phyloP scores from a whole-genome alignment of 1,139 yeast species.

The Diutina ranongensis region DNA sequence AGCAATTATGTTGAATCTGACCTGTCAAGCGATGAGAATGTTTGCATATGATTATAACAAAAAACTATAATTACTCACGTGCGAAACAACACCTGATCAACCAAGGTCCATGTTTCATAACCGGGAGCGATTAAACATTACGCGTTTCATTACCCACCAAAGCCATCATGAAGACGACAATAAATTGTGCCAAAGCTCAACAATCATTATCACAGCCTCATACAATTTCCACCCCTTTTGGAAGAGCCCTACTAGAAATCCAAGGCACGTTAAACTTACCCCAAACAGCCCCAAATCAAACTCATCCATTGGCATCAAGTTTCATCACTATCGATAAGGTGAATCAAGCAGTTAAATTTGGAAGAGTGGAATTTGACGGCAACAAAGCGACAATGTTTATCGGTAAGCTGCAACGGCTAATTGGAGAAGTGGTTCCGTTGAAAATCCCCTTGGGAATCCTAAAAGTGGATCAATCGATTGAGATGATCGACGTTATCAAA shows the following conservation, averaged over 20 bases:
- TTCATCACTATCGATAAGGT: constrained; percentile 25
- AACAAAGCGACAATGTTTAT: constrained; percentile 43
- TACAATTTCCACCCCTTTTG: constrained; percentile 16
- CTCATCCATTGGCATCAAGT: constrained; percentile 16
- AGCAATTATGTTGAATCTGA: too few relatives aligned
- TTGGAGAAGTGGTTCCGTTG: constrained; percentile 45
- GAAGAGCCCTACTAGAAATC: constrained; percentile 51
- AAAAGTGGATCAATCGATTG: constrained; percentile 24
- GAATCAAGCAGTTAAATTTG: constrained; percentile 45
- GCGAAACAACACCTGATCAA: too few relatives aligned
- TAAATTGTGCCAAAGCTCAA: neutral
- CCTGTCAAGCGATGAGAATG: too few relatives aligned
- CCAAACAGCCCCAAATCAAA: constrained; percentile 18
- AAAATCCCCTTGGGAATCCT: constrained; percentile 54
- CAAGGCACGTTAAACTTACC: constrained; percentile 64
- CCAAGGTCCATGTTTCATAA: too few relatives aligned
- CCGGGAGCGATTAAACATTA: too few relatives aligned
- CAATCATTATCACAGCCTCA: neutral
- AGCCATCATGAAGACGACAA: neutral
- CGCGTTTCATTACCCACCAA: neutral
- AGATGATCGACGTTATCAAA: constrained; percentile 46
- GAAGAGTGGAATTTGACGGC: constrained; percentile 41
- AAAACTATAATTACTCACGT: too few relatives aligned
- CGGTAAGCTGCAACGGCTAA: constrained; percentile 54
- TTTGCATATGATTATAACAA: too few relatives aligned